phyloP scores from a whole-genome alignment of 1,284 basidiomycete species.

The Marasmius oreades region DNA sequence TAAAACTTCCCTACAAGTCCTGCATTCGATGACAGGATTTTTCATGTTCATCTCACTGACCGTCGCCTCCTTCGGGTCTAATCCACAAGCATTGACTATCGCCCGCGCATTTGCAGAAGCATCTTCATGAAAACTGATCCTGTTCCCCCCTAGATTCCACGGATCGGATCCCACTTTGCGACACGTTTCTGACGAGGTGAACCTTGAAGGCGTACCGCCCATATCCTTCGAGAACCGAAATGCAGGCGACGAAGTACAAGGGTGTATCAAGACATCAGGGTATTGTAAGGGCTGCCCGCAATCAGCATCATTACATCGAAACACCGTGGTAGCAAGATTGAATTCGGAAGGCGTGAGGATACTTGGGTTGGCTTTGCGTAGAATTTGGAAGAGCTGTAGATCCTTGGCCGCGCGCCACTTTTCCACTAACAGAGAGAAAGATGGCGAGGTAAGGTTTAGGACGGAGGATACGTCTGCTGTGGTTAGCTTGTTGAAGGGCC shows the following conservation, averaged over 20 bases:
- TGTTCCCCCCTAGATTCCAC: slow-evolving; percentile 6
- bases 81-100: slow-evolving; percentile 10
- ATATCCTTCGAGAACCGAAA: background rate
- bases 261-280: background rate
- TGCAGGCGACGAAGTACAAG: background rate
- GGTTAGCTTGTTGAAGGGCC: background rate
- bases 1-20: background rate
- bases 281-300: background rate
- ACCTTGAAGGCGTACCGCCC: background rate
- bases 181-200: background rate
- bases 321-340: background rate
- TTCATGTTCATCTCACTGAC: background rate
- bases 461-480: background rate
- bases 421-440: background rate
- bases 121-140: background rate
- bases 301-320: background rate
- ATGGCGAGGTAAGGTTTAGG: background rate
- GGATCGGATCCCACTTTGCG: background rate
- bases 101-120: slow-evolving; percentile 2
- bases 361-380: background rate
- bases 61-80: slow-evolving; percentile 12
- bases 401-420: background rate
- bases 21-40: background rate
- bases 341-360: background rate
- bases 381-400: background rate